These are phyloP conservation scores for Fraxinus pennsylvanica DNA, from an alignment of 257 asterid species.

Conservation along the genomic window DNA sequence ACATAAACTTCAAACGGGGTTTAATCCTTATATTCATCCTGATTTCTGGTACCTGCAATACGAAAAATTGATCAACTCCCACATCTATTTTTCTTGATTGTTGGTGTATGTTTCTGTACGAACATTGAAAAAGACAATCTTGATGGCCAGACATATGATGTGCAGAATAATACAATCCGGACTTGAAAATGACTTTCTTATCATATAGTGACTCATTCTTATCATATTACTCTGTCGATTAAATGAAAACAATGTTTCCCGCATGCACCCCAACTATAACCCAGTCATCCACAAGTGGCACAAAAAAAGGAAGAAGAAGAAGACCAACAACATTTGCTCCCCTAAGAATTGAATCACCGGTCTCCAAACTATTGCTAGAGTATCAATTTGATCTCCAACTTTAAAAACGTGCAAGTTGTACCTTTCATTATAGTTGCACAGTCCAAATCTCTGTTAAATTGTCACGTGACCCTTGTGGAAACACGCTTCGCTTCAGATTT, in stretches of 20 bases:
- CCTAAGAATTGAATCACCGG: background rate
- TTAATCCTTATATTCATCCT: background rate
- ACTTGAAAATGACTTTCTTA: background rate
- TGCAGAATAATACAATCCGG: background rate
- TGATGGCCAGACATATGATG: background rate
- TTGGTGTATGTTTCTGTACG: background rate
- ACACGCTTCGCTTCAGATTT: too few relatives aligned
- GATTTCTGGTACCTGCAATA: background rate
- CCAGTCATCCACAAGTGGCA: background rate
- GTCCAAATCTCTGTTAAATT: too few relatives aligned
- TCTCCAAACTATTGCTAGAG: background rate
- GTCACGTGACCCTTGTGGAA: too few relatives aligned
- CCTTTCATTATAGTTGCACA: background rate
- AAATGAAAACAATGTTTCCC: background rate
- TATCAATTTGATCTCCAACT: background rate
- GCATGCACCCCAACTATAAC: too few relatives aligned
- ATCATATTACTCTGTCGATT: too few relatives aligned
- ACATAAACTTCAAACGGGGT: background rate
- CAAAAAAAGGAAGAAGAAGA: too few relatives aligned
- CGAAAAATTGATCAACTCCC: background rate
- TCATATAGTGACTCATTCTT: too few relatives aligned
- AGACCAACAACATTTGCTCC: background rate
- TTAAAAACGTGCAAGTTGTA: background rate
- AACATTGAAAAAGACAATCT: background rate
- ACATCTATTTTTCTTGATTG: too few relatives aligned